These are phyloP conservation scores for Lodderomyces oxycetoniae DNA, from an alignment of 1,139 yeast genomes.

Conservation along the genomic window DNA sequence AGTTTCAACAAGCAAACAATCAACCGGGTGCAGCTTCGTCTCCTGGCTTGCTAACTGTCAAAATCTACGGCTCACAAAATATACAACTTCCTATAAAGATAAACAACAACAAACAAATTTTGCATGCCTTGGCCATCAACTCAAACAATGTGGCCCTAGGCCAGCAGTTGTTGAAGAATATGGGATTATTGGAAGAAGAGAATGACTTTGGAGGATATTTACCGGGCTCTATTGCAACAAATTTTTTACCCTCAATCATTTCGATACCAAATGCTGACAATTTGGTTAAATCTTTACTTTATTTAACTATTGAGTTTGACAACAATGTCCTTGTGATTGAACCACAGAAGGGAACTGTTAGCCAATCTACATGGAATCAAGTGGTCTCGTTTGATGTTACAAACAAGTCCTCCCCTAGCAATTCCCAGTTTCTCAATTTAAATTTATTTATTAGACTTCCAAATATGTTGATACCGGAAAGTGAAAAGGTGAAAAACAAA, in stretches of 20 bases:
- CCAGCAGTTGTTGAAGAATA: slow-evolving; percentile 31
- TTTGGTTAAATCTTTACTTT: slow-evolving; percentile 53
- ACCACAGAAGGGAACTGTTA: slow-evolving; percentile 65
- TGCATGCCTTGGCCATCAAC: slow-evolving; percentile 48
- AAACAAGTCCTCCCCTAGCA: slow-evolving; percentile 29
- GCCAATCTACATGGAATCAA: slow-evolving; percentile 64
- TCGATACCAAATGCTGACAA: slow-evolving; percentile 50
- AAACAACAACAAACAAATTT: slow-evolving; percentile 48
- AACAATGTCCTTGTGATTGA: slow-evolving; percentile 81
- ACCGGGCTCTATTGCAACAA: slow-evolving; percentile 34
- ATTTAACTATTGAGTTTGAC: slow-evolving; percentile 72
- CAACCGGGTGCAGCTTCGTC: slow-evolving; percentile 15
- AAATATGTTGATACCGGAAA: slow-evolving; percentile 51
- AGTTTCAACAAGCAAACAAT: slow-evolving; percentile 1
- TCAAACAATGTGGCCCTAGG: slow-evolving; percentile 39
- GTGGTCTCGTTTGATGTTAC: slow-evolving; percentile 91
- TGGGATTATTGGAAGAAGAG: slow-evolving; percentile 21
- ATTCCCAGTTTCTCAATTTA: slow-evolving; percentile 49
- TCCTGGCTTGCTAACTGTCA: slow-evolving; percentile 71
- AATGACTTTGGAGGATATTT: slow-evolving; percentile 24
- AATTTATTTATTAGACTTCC: slow-evolving; percentile 79
- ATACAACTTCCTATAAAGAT: slow-evolving; percentile 59
- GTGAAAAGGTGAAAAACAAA: slow-evolving; percentile 28
- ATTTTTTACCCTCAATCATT: slow-evolving; percentile 62
- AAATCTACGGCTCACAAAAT: slow-evolving; percentile 58